Percentiles rank a stretch among this genome's conserved stretches.
phyloP scores from a whole-genome alignment of 2,329 filamentous ascomycete species.

The Fusarium papillatum region DNA sequence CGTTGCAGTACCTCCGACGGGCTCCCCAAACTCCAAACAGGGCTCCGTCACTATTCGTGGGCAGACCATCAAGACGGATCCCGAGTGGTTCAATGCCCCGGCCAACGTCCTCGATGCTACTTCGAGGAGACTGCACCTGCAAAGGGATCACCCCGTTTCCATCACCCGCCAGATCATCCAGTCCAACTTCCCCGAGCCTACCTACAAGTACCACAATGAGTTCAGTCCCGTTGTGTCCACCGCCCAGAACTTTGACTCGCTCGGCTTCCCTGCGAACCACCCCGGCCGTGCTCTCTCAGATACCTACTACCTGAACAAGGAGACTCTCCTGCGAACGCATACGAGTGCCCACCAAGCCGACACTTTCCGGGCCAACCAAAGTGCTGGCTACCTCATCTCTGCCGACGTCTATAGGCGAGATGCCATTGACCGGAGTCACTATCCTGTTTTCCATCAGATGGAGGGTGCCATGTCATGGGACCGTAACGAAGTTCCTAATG shows the following conservation, averaged over 20 bases:
- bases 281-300: slow-evolving; percentile 89
- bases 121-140: slow-evolving; percentile 86
- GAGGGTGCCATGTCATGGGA: slow-evolving; percentile 95
- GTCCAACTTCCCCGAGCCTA: slow-evolving; percentile 82
- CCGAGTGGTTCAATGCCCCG: slow-evolving; percentile 87
- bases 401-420: slow-evolving; percentile 97
- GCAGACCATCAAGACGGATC: slow-evolving; percentile 69
- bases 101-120: slow-evolving; percentile 81
- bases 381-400: slow-evolving; percentile 87
- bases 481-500: slow-evolving; percentile 68
- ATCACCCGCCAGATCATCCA: slow-evolving; percentile 96
- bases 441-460: slow-evolving; percentile 99
- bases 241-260: slow-evolving; percentile 94
- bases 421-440: slow-evolving; percentile 94
- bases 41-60: slow-evolving; percentile 70
- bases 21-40: slow-evolving; percentile 41
- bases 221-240: slow-evolving; percentile 89
- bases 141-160: slow-evolving; percentile 88
- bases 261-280: slow-evolving; percentile 91
- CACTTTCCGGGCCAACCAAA: slow-evolving; percentile 79
- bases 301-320: slow-evolving; percentile 93
- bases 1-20: slow-evolving; percentile 37
- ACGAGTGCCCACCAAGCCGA: slow-evolving; percentile 94
- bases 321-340: slow-evolving; percentile 90
- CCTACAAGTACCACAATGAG: slow-evolving; percentile 82